phyloP scores from a whole-genome alignment of 2,329 filamentous ascomycete species.

The Fonsecaea pedrosoi region DNA sequence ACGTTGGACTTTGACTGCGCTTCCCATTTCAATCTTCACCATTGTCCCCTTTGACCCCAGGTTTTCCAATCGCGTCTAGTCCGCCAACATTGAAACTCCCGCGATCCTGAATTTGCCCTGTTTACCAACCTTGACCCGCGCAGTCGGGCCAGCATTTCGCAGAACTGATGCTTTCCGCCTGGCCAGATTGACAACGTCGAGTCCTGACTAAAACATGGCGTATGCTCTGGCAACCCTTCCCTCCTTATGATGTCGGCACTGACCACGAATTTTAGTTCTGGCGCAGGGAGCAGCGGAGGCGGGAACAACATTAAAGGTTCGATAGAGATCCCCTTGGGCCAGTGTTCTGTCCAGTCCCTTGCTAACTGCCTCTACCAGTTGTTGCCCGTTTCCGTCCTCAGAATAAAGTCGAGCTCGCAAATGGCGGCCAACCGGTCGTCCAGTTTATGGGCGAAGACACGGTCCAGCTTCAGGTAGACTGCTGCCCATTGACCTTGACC shows the following conservation, averaged over 20 bases:
- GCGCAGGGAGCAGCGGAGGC: slow-evolving; percentile 42
- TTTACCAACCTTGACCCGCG: slow-evolving; percentile 26
- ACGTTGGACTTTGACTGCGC: background rate
- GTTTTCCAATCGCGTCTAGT: background rate
- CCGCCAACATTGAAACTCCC: background rate
- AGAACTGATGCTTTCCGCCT: slow-evolving; percentile 34
- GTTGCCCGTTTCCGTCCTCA: slow-evolving; percentile 97
- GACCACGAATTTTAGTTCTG: slow-evolving; percentile 38
- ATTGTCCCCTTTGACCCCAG: background rate
- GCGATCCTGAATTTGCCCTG: slow-evolving; percentile 18
- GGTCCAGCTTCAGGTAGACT: slow-evolving; percentile 58
- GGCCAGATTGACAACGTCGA: slow-evolving; percentile 33
- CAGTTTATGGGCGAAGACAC: slow-evolving; percentile 87
- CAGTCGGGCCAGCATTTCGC: slow-evolving; percentile 15
- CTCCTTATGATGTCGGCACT: slow-evolving; percentile 10
- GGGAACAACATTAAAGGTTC: slow-evolving; percentile 63
- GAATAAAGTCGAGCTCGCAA: slow-evolving; percentile 90
- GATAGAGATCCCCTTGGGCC: slow-evolving; percentile 20
- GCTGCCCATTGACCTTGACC: background rate
- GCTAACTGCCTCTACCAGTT: slow-evolving; percentile 61
- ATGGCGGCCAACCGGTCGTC: slow-evolving; percentile 90
- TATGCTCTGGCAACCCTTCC: slow-evolving; percentile 16
- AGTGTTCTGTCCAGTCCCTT: slow-evolving; percentile 3
- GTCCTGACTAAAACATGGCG: slow-evolving; percentile 29
- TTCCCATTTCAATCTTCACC: background rate